Percentiles rank a stretch among this genome's conserved stretches.
These are phyloP conservation scores for Epithele typhae DNA, from an alignment of 768 basidiomycete species.

Conservation along the genomic window DNA sequence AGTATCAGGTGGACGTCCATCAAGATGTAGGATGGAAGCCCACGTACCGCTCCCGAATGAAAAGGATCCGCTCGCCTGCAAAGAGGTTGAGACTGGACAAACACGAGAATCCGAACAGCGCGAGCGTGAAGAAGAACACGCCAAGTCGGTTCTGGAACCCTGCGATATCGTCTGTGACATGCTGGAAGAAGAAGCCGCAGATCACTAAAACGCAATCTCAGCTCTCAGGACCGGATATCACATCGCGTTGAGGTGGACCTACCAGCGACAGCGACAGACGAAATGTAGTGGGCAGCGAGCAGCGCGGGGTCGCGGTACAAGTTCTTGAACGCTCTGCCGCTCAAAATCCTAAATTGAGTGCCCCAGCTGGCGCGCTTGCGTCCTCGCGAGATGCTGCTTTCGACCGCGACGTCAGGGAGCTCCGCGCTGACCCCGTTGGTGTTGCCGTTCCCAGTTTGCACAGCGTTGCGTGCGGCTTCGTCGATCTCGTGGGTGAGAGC, in stretches of 20 bases:
- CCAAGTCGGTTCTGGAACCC: slow-evolving; percentile 97
- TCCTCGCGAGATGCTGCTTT: slow-evolving; percentile 64
- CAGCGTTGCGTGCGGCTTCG: slow-evolving; percentile 27
- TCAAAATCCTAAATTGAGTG: slow-evolving; percentile 92
- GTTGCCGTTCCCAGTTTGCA: slow-evolving; percentile 27
- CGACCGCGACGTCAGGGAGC: slow-evolving; percentile 63
- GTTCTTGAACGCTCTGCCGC: slow-evolving; percentile 97
- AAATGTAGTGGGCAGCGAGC: slow-evolving; percentile 85
- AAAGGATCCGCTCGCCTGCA: slow-evolving; percentile 91
- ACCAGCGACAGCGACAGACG: slow-evolving; percentile 82
- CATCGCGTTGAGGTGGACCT: no score
- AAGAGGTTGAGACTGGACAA: slow-evolving; percentile 91
- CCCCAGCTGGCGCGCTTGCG: slow-evolving; percentile 79
- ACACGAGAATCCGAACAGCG: slow-evolving; percentile 95
- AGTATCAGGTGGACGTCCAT: no score
- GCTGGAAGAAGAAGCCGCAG: slow-evolving; percentile 91
- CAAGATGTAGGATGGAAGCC: background rate
- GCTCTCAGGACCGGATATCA: slow-evolving; percentile 4
- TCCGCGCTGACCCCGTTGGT: slow-evolving; percentile 31
- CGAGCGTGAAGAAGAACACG: slow-evolving; percentile 96
- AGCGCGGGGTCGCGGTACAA: slow-evolving; percentile 92
- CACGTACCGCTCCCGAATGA: slow-evolving; percentile 93
- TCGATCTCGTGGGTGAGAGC: slow-evolving; percentile 61
- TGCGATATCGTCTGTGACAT: slow-evolving; percentile 90
- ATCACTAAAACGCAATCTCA: slow-evolving; percentile 46